Percentiles rank a stretch among this genome's conserved stretches.
phyloP scores from a whole-genome alignment of 768 basidiomycete species.

The Mycena venus region DNA sequence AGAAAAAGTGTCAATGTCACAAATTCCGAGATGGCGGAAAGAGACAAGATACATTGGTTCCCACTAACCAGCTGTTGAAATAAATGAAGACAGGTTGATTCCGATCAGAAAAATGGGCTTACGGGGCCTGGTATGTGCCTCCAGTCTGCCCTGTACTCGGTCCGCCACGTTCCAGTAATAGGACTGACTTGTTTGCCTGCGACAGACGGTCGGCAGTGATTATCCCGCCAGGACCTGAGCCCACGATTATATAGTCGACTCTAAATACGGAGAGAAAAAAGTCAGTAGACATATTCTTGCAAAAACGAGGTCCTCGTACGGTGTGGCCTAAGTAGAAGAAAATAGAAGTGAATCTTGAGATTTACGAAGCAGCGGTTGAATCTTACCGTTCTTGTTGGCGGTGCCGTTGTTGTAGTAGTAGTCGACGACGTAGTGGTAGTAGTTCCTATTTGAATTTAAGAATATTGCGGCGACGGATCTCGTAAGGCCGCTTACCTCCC shows the following conservation, averaged over 20 bases:
- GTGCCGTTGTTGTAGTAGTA: constrained; percentile 50
- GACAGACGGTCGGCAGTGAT: constrained; percentile 71
- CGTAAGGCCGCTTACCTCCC: constrained; percentile 39
- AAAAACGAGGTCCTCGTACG: background rate
- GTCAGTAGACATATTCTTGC: background rate
- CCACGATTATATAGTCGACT: constrained; percentile 70
- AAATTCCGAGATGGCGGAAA: background rate
- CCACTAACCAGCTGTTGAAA: constrained; percentile 53
- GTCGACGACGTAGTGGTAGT: constrained; percentile 49
- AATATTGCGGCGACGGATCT: background rate
- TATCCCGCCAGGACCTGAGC: constrained; percentile 70
- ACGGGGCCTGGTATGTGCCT: constrained; percentile 64
- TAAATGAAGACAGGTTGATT: background rate
- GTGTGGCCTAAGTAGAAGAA: background rate
- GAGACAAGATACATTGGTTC: constrained; percentile 51
- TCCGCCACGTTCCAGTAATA: constrained; percentile 74
- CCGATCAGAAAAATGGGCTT: background rate
- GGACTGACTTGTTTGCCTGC: constrained; percentile 73
- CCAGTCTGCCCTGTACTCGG: constrained; percentile 72
- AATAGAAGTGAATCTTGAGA: background rate
- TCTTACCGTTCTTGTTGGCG: constrained; percentile 47
- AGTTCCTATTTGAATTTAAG: constrained; percentile 32
- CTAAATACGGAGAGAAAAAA: background rate
- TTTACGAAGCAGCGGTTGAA: background rate
- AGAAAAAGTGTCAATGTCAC: background rate